Conservation (phyloP, 345 rosid genomes). For the Ricinus communis region DNA sequence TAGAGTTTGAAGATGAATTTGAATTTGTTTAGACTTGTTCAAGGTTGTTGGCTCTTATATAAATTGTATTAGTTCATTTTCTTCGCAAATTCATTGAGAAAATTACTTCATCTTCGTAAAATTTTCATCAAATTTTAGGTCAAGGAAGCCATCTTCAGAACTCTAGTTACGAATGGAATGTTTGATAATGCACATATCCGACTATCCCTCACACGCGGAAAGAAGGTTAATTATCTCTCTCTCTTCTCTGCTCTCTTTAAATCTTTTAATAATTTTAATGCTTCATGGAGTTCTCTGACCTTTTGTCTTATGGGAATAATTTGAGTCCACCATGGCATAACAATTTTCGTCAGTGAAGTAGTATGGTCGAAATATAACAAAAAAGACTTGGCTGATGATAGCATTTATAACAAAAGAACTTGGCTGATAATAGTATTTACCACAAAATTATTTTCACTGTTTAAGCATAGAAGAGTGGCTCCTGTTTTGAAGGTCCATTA, state of each 20-base stretch:
- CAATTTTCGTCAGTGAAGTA: background rate
- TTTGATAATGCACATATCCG: conserved; percentile 82
- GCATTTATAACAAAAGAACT: background rate
- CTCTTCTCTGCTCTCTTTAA: conserved; percentile 2
- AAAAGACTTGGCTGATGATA: background rate
- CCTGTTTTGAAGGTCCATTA: background rate
- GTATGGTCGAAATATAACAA: background rate
- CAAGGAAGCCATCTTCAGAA: conserved; percentile 79
- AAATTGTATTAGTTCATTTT: background rate
- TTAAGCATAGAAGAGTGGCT: background rate
- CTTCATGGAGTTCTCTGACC: background rate
- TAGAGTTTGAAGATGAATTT: conserved; percentile 26
- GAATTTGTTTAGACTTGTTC: background rate
- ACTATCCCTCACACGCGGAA: conserved; percentile 82
- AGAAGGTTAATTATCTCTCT: conserved; percentile 47
- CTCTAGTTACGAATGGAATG: conserved; percentile 81
- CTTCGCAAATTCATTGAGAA: background rate
- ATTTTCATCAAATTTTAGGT: conserved; percentile 40
- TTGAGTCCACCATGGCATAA: background rate
- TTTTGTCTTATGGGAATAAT: background rate
- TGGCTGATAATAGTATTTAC: background rate
- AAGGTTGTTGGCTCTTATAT: conserved; percentile 1
- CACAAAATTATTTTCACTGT: too few relatives aligned
- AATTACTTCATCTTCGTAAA: conserved; percentile 8
- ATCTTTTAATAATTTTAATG: background rate